These are phyloP conservation scores for Gentiana dahurica DNA, from an alignment of 257 asterid genomes.

Conservation along the genomic window DNA sequence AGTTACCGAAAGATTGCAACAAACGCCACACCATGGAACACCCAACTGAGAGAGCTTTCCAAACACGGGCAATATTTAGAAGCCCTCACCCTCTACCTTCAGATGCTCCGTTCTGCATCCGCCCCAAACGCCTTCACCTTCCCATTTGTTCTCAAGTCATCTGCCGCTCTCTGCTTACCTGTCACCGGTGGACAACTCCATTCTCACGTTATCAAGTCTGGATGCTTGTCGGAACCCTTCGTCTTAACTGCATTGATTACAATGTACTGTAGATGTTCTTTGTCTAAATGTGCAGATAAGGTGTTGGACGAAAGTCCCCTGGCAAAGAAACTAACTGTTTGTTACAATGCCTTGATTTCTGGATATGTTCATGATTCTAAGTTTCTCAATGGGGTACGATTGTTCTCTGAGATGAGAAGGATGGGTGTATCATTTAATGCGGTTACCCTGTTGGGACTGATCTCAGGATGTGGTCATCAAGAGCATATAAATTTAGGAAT, in stretches of 20 bases:
- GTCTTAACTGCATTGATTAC: constrained; percentile 64
- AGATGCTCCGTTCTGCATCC: constrained; percentile 62
- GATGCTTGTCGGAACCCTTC: constrained; percentile 69
- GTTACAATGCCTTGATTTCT: constrained; percentile 75
- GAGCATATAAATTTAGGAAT: constrained; percentile 41
- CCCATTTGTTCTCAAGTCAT: constrained; percentile 73
- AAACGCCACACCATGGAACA: constrained; percentile 51
- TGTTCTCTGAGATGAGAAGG: constrained; percentile 52
- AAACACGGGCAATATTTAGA: constrained; percentile 45
- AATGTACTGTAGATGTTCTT: constrained; percentile 38
- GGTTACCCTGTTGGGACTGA: constrained; percentile 68
- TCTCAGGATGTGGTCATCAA: constrained; percentile 48
- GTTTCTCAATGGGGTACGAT: constrained; percentile 28
- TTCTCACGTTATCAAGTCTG: constrained; percentile 60
- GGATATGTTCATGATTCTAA: constrained; percentile 39
- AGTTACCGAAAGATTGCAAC: constrained; percentile 12
- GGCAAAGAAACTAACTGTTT: constrained; percentile 35
- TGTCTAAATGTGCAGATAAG: constrained; percentile 26
- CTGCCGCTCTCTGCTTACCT: constrained; percentile 48
- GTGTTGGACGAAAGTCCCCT: constrained; percentile 76
- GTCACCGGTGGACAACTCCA: constrained; percentile 50
- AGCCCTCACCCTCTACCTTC: constrained; percentile 47
- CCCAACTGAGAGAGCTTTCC: constrained; percentile 54
- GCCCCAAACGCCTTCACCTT: constrained; percentile 78
- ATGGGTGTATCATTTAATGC: constrained; percentile 26